Conservation (phyloP, 495 filamentous ascomycete genomes). For the Eremomyces bilateralis region DNA sequence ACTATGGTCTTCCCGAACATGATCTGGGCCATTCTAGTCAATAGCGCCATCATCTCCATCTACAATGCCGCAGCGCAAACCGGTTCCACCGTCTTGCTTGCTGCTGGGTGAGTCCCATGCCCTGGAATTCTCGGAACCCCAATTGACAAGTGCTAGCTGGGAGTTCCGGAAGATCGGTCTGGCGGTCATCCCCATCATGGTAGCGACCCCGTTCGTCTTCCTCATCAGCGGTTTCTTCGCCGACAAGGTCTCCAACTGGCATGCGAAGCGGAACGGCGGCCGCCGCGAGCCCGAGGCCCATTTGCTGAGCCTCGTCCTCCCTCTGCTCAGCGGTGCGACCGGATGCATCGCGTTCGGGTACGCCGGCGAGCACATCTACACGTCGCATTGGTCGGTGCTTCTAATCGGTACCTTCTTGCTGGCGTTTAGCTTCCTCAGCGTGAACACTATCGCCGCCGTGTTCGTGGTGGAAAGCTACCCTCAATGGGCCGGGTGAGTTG, state of each 20-base stretch:
- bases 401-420: slow-evolving; percentile 8
- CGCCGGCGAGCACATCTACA: slow-evolving; percentile 7
- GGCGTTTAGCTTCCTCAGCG: slow-evolving; percentile 8
- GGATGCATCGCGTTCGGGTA: slow-evolving; percentile 12
- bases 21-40: slow-evolving; percentile 11
- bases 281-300: slow-evolving; percentile 13
- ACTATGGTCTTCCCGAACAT: not conserved
- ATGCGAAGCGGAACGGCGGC: slow-evolving; percentile 8
- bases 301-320: slow-evolving; percentile 9
- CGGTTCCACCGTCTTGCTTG: slow-evolving; percentile 9
- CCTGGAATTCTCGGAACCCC: no score
- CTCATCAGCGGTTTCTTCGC: slow-evolving; percentile 10
- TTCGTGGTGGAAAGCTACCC: slow-evolving; percentile 15
- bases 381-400: no score
- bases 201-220: slow-evolving; percentile 10
- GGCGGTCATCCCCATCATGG: slow-evolving; percentile 9
- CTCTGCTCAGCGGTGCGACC: slow-evolving; percentile 8
- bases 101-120: slow-evolving; percentile 4
- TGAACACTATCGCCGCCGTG: slow-evolving; percentile 10
- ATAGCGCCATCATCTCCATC: slow-evolving; percentile 11
- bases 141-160: no score
- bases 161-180: slow-evolving; percentile 11
- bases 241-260: slow-evolving; percentile 11
- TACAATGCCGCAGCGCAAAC: slow-evolving; percentile 9
- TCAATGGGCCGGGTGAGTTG: slow-evolving; percentile 12